phyloP scores from a whole-genome alignment of 345 rosid species.

The Arabis alpina region DNA sequence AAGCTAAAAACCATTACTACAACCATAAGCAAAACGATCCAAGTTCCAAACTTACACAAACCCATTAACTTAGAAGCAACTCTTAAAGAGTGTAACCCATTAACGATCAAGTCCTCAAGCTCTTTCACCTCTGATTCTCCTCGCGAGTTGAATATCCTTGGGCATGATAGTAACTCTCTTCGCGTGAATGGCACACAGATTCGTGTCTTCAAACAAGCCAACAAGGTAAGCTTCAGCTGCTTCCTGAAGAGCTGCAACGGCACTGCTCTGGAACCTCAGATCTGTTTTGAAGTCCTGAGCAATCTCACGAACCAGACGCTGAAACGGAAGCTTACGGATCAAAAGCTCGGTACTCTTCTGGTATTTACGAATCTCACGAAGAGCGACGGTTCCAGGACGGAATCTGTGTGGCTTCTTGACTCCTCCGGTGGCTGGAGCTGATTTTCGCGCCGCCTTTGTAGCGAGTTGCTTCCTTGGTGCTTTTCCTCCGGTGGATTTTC shows the following conservation, averaged over 20 bases:
- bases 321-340: slow-evolving; percentile 61
- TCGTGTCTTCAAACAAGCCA: slow-evolving; percentile 58
- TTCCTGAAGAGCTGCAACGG: slow-evolving; percentile 58
- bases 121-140: slow-evolving; percentile 60
- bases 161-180: slow-evolving; percentile 67
- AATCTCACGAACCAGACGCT: slow-evolving; percentile 60
- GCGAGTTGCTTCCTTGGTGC: slow-evolving; percentile 65
- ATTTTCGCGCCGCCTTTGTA: slow-evolving; percentile 59
- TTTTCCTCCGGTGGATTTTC: slow-evolving; percentile 64
- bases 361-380: slow-evolving; percentile 59
- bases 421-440: slow-evolving; percentile 64
- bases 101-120: slow-evolving; percentile 37
- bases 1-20: background rate
- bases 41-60: background rate
- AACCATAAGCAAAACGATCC: background rate
- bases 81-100: background rate
- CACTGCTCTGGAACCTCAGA: slow-evolving; percentile 66
- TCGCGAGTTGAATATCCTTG: slow-evolving; percentile 58
- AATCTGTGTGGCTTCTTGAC: slow-evolving; percentile 67
- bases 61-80: background rate
- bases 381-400: slow-evolving; percentile 59
- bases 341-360: slow-evolving; percentile 61
- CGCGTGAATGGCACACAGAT: slow-evolving; percentile 60
- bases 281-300: slow-evolving; percentile 67
- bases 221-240: slow-evolving; percentile 63